Conservation (phyloP, 2,329 filamentous ascomycete species). For the Shiraia sp. region DNA sequence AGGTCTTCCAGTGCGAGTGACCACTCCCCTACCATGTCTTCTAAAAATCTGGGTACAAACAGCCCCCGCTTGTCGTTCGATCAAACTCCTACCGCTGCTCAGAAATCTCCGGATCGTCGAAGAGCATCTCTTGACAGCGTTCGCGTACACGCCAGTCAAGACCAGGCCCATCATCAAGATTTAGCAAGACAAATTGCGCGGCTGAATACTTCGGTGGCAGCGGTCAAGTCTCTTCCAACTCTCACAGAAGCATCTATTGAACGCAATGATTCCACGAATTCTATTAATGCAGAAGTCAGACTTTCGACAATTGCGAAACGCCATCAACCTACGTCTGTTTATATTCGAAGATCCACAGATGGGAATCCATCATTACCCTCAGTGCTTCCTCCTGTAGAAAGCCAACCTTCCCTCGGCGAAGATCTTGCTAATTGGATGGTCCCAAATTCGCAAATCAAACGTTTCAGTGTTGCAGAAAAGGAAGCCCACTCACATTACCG, state of each 20-base stretch:
- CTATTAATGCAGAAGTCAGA: conserved; percentile 13
- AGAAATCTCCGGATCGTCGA: neutral
- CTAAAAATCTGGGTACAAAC: too few species aligned
- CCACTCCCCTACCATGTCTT: too few species aligned
- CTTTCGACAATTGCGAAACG: conserved; percentile 19
- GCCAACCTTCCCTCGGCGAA: conserved; percentile 26
- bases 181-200: neutral
- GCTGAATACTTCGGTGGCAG: neutral
- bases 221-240: conserved; percentile 6
- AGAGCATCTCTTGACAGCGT: conserved; percentile 3
- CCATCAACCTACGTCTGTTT: conserved; percentile 19
- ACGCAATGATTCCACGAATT: conserved; percentile 21
- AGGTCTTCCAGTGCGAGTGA: too few species aligned
- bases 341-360: conserved; percentile 14
- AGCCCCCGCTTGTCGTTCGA: neutral
- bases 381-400: conserved; percentile 20
- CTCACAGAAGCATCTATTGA: conserved; percentile 18
- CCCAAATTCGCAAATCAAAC: conserved; percentile 11
- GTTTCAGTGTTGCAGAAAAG: conserved; percentile 2
- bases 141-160: neutral
- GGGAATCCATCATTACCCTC: conserved; percentile 23
- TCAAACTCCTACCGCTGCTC: neutral
- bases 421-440: conserved; percentile 28
- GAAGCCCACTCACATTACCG: neutral
- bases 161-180: neutral